phyloP scores from a whole-genome alignment of 2,329 filamentous ascomycete genomes.

The Neonectria sp. region DNA sequence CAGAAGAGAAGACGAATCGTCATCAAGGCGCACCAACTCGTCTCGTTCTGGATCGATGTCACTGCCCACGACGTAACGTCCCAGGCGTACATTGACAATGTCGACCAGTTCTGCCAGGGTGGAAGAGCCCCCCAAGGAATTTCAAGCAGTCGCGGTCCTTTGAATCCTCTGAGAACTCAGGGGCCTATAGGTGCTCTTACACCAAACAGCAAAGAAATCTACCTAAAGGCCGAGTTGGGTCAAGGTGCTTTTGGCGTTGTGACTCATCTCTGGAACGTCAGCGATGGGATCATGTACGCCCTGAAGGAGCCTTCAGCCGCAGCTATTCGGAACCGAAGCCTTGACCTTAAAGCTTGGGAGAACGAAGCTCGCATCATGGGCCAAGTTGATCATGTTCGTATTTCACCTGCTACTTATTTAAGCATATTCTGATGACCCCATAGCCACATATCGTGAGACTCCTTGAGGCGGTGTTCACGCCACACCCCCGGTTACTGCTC shows the following conservation, averaged over 20 bases:
- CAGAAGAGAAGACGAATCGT: constrained; percentile 19
- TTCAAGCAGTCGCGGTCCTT: constrained; percentile 22
- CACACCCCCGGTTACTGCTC: constrained; percentile 25
- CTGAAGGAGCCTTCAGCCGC: constrained; percentile 40
- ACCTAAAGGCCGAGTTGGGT: constrained; percentile 33
- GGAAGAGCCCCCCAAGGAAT: neutral
- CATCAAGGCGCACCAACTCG: constrained; percentile 9
- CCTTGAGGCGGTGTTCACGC: neutral
- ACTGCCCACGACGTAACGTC: constrained; percentile 22
- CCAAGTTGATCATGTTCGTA: constrained; percentile 39
- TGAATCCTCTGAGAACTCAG: constrained; percentile 4
- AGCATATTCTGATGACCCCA: constrained; percentile 14
- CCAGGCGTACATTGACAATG: constrained; percentile 37
- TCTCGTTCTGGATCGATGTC: constrained; percentile 33
- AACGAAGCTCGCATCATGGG: constrained; percentile 43
- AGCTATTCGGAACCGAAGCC: constrained; percentile 1
- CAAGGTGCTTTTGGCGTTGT: constrained; percentile 39
- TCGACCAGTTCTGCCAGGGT: constrained; percentile 37
- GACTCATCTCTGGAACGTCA: constrained; percentile 43
- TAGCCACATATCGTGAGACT: constrained; percentile 36
- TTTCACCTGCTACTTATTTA: neutral
- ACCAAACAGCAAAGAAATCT: constrained; percentile 24
- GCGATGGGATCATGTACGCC: constrained; percentile 37
- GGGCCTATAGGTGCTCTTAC: constrained; percentile 20
- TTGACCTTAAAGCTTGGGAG: constrained; percentile 30